Percentiles rank a stretch among this genome's conserved stretches.
These are phyloP conservation scores for Pichia sp. DNA, from an alignment of 1,139 yeast genomes.

Conservation along the genomic window DNA sequence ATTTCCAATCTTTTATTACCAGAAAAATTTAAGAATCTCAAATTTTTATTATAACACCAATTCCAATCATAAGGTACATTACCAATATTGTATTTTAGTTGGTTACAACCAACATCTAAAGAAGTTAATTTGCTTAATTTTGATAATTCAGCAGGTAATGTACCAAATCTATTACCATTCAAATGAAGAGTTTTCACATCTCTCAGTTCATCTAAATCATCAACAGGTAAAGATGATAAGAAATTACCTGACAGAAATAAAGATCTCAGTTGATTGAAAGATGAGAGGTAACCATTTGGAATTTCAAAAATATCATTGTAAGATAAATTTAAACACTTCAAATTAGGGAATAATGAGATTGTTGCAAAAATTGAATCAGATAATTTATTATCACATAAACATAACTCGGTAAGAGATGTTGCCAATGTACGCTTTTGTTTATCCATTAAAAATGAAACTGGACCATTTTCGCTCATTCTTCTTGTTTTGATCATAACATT, in stretches of 20 bases:
- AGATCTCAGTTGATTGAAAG: conserved; percentile 52
- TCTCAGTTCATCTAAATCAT: conserved; percentile 61
- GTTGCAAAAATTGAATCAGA: conserved; percentile 71
- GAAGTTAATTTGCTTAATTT: conserved; percentile 57
- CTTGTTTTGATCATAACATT: conserved; percentile 6
- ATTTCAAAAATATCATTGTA: conserved; percentile 81
- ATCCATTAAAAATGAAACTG: conserved; percentile 8
- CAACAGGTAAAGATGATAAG: conserved; percentile 73
- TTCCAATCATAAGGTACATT: conserved; percentile 98
- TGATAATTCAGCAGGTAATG: conserved; percentile 85
- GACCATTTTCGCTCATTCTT: conserved; percentile 22
- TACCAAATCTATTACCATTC: conserved; percentile 78
- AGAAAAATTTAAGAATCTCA: conserved; percentile 78
- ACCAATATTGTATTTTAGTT: conserved; percentile 81
- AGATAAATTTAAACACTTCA: conserved; percentile 65
- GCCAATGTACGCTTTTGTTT: conserved; percentile 32
- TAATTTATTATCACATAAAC: conserved; percentile 77
- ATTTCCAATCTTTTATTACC: conserved; percentile 92
- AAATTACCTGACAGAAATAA: conserved; percentile 83
- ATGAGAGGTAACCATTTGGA: conserved; percentile 61
- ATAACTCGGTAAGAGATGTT: conserved; percentile 48
- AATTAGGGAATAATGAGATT: conserved; percentile 50
- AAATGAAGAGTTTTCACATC: conserved; percentile 56
- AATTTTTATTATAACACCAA: conserved; percentile 79
- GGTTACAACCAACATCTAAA: conserved; percentile 88